Evolutionary conservation across 2,329 filamentous ascomycete species (phyloP).

Genomic region (Pseudogymnoascus sp.): DNA sequence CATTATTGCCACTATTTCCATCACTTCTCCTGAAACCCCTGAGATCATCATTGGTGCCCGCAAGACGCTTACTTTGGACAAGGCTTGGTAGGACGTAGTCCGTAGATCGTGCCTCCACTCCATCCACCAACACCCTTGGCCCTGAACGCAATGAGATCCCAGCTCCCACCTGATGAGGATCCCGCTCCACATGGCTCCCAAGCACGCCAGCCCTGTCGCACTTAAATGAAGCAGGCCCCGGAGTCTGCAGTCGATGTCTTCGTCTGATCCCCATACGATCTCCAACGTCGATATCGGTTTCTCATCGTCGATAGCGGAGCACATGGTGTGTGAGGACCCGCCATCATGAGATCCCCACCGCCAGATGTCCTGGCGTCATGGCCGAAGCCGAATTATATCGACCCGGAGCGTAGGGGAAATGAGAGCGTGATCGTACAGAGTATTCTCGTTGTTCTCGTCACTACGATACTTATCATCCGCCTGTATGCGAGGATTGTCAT

Average conservation of each 20-base stretch:
- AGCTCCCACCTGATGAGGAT: neutral
- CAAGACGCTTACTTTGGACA: neutral
- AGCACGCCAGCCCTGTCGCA: neutral
- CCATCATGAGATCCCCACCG: slow-evolving; percentile 34
- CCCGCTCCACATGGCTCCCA: neutral
- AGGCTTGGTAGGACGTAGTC: neutral
- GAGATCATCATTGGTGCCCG: slow-evolving; percentile 1
- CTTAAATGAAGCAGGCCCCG: neutral
- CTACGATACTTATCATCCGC: slow-evolving; percentile 36
- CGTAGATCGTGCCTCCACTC: neutral
- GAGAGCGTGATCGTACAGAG: slow-evolving; percentile 36
- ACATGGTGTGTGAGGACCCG: neutral
- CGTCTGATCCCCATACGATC: neutral
- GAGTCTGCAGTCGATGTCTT: neutral
- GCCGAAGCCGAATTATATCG: slow-evolving; percentile 40
- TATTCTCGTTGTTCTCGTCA: slow-evolving; percentile 32
- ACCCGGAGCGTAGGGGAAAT: slow-evolving; percentile 39
- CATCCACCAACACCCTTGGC: neutral
- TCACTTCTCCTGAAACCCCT: neutral
- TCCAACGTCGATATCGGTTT: neutral
- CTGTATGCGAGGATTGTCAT: slow-evolving; percentile 41
- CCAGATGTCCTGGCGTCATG: slow-evolving; percentile 34
- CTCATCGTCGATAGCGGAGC: neutral
- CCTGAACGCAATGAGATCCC: neutral
- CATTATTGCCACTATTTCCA: neutral